These are phyloP conservation scores for Camelina hispida DNA, from an alignment of 345 rosid species.

Conservation along the genomic window DNA sequence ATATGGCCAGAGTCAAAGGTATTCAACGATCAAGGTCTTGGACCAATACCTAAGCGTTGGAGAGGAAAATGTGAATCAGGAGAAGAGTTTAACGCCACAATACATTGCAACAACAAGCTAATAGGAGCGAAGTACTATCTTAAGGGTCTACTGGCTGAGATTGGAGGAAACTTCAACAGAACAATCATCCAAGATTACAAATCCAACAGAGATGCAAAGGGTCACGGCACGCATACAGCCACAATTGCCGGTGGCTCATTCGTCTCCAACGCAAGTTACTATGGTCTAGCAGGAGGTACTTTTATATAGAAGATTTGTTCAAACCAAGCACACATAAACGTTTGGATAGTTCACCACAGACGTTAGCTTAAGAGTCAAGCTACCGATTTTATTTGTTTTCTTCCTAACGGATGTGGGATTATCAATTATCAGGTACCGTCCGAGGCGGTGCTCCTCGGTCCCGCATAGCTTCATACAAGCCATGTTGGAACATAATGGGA, in stretches of 20 bases:
- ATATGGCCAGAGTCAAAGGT: conserved; percentile 51
- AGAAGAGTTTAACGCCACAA: conserved; percentile 40
- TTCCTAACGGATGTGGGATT: not conserved
- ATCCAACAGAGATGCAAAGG: conserved; percentile 54
- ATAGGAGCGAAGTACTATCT: conserved; percentile 60
- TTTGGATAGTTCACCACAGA: not conserved
- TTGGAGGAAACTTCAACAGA: conserved; percentile 45
- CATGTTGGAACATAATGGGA: conserved; percentile 47
- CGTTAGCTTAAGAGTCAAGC: conserved; percentile 1
- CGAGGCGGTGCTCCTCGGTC: conserved; percentile 56
- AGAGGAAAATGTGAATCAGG: conserved; percentile 52
- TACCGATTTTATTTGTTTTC: not conserved
- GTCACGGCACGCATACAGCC: conserved; percentile 64
- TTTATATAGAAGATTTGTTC: not conserved
- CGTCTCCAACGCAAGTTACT: conserved; percentile 46
- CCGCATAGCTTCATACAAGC: conserved; percentile 56
- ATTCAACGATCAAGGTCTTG: conserved; percentile 51
- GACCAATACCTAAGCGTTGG: conserved; percentile 59
- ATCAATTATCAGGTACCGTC: conserved; percentile 24
- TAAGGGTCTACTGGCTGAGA: conserved; percentile 45
- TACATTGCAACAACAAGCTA: conserved; percentile 55
- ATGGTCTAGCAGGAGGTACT: conserved; percentile 51
- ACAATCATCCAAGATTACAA: conserved; percentile 35
- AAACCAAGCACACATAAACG: not conserved
- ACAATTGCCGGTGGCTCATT: conserved; percentile 60